Evolutionary conservation across 1,284 basidiomycete species (phyloP).

Genomic region (Ceraceosorus bombacis): DNA sequence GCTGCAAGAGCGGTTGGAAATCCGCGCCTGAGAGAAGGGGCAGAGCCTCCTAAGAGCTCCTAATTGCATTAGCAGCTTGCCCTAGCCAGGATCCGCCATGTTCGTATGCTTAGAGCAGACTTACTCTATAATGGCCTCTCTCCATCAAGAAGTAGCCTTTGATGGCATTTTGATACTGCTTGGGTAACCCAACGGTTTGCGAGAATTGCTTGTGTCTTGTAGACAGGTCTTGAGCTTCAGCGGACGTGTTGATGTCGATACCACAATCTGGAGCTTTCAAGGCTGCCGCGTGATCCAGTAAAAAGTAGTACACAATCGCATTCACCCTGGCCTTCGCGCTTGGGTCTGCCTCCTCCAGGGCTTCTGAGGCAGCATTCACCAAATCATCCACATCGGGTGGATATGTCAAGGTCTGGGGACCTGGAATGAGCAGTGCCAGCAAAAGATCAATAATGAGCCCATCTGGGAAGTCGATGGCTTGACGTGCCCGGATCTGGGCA

Average conservation of each 20-base stretch:
- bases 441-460: too few relatives aligned
- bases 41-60: background rate
- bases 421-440: too few relatives aligned
- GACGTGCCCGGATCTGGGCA: too few relatives aligned
- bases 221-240: background rate
- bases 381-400: too few relatives aligned
- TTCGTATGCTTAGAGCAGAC: background rate
- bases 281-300: slow-evolving; percentile 1
- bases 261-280: background rate
- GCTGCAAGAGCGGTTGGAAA: background rate
- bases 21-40: background rate
- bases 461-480: too few relatives aligned
- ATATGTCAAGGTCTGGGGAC: too few relatives aligned
- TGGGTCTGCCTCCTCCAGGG: too few relatives aligned
- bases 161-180: background rate
- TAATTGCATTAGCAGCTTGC: background rate
- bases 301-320: background rate
- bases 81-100: background rate
- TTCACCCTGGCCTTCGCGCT: background rate
- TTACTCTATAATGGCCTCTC: background rate
- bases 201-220: background rate
- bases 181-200: background rate
- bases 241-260: background rate
- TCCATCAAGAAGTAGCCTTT: background rate
- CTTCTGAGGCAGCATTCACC: too few relatives aligned